Conservation (phyloP, 441 rosid species). For the Jatropha podagrica region DNA sequence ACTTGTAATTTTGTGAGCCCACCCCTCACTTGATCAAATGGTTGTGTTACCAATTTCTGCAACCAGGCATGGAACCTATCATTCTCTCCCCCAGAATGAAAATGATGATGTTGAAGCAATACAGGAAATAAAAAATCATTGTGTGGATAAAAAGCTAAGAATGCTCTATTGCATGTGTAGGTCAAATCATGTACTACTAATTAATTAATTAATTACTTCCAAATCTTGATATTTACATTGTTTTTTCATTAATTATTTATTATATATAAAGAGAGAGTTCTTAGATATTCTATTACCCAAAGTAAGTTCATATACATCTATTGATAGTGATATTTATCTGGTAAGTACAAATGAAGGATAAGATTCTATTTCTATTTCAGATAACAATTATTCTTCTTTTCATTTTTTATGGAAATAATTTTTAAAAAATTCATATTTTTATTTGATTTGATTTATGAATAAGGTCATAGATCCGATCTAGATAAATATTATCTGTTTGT, state of each 20-base stretch:
- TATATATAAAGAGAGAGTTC: too few species aligned
- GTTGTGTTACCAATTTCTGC: conserved; percentile 29
- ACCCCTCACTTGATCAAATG: conserved; percentile 24
- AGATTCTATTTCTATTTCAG: not conserved
- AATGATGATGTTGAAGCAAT: conserved; percentile 14
- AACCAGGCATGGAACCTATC: conserved; percentile 38
- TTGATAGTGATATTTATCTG: not conserved
- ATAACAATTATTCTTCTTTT: not conserved
- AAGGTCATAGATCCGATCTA: too few species aligned
- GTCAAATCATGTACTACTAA: conserved; percentile 12
- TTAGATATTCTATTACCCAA: too few species aligned
- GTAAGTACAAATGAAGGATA: not conserved
- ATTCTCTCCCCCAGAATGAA: conserved; percentile 13
- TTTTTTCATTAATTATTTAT: too few species aligned
- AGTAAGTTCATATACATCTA: too few species aligned
- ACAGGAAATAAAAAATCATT: conserved; percentile 11
- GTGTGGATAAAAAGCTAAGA: conserved; percentile 16
- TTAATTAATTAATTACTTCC: not conserved
- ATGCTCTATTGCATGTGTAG: conserved; percentile 1
- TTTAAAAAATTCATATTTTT: too few species aligned
- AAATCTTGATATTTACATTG: not conserved
- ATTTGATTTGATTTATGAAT: too few species aligned
- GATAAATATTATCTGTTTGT: too few species aligned
- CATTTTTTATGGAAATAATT: too few species aligned
- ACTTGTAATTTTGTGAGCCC: not conserved